Evolutionary conservation across 805 yeast genomes (phyloP).

Genomic region (Kluyveromyces nonfermentans): DNA sequence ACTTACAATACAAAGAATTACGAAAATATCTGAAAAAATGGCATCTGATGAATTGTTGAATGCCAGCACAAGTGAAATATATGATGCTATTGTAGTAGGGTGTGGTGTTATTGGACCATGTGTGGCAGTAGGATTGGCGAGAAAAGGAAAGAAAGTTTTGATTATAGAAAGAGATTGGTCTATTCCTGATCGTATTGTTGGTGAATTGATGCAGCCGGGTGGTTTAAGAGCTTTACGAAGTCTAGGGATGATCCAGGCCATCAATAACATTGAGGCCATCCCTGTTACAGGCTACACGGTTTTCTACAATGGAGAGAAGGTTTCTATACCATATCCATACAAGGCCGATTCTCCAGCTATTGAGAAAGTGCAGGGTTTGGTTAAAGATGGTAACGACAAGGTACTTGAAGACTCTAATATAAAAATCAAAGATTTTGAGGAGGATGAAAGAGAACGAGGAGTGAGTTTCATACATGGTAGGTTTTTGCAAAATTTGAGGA

Average conservation of each 20-base stretch:
- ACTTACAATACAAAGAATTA: neutral
- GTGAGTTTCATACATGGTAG: constrained; percentile 91
- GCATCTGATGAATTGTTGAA: constrained; percentile 15
- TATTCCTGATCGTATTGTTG: constrained; percentile 93
- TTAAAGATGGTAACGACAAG: constrained; percentile 50
- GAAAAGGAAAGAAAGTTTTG: constrained; percentile 77
- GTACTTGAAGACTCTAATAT: constrained; percentile 43
- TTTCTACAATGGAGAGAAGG: constrained; percentile 48
- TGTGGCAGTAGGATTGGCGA: constrained; percentile 79
- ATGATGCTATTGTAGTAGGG: constrained; percentile 88
- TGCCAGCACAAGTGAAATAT: constrained; percentile 30
- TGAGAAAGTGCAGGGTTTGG: constrained; percentile 46
- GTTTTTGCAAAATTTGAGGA: constrained; percentile 68
- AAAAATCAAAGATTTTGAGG: constrained; percentile 45
- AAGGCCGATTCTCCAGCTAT: constrained; percentile 41
- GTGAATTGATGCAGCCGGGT: constrained; percentile 94
- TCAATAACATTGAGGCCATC: constrained; percentile 48
- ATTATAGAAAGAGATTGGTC: constrained; percentile 80
- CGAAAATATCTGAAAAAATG: constrained; percentile 1
- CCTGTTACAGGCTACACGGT: constrained; percentile 76
- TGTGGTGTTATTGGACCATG: constrained; percentile 98
- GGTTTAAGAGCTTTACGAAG: constrained; percentile 81
- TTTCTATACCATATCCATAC: constrained; percentile 62
- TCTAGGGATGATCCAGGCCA: constrained; percentile 66
- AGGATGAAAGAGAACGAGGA: constrained; percentile 51